Conservation (phyloP, 2,329 filamentous ascomycete species). For the Calonectria hongkongensis region DNA sequence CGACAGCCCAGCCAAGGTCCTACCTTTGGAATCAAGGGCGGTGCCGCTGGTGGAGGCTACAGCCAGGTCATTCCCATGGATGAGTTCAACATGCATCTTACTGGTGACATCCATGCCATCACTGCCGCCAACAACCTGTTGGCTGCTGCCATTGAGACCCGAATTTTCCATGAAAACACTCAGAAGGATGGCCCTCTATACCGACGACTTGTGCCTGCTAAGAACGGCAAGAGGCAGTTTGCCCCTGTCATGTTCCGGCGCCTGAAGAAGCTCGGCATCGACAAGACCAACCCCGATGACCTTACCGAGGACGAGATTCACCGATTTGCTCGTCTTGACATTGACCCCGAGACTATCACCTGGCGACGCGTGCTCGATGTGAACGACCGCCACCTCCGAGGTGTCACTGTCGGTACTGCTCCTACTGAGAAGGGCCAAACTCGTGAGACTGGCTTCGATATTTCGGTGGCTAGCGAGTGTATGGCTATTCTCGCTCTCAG, state of each 20-base stretch:
- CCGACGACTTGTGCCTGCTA: constrained; percentile 89
- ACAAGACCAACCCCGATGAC: constrained; percentile 94
- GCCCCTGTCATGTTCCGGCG: constrained; percentile 93
- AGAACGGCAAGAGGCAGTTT: constrained; percentile 93
- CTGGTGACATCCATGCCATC: constrained; percentile 98
- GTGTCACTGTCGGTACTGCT: constrained; percentile 91
- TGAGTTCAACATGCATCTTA: constrained; percentile 98
- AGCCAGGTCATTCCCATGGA: constrained; percentile 99
- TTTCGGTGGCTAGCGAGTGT: constrained; percentile 97
- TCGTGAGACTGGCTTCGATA: constrained; percentile 95
- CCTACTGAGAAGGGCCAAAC: constrained; percentile 92
- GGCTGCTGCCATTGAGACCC: constrained; percentile 95
- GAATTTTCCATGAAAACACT: constrained; percentile 98
- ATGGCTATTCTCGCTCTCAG: constrained; percentile 98
- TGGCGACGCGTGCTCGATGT: constrained; percentile 98
- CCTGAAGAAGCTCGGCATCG: constrained; percentile 95
- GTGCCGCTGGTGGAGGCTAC: constrained; percentile 97
- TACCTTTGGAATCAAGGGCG: constrained; percentile 99
- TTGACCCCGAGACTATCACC: constrained; percentile 97
- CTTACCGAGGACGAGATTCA: constrained; percentile 92
- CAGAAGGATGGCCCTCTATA: constrained; percentile 94
- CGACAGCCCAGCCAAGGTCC: constrained; percentile 97
- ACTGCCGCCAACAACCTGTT: constrained; percentile 97
- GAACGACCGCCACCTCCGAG: constrained; percentile 94
- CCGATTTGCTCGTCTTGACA: constrained; percentile 94